phyloP scores from a whole-genome alignment of 2,329 filamentous ascomycete genomes.

The Colletotrichum sp. region DNA sequence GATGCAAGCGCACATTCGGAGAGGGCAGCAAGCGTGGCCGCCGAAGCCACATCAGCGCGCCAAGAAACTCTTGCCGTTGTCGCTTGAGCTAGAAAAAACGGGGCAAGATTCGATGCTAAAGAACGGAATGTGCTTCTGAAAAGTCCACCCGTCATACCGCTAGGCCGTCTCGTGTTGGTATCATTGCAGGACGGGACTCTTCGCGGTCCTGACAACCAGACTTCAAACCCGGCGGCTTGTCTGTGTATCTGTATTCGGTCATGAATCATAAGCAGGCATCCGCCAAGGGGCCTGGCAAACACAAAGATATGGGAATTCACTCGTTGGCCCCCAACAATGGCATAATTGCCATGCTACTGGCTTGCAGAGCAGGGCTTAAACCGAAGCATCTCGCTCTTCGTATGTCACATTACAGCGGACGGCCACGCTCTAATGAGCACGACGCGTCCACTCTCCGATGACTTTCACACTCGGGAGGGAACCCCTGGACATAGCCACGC shows the following conservation, averaged over 20 bases:
- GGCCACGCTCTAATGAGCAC: neutral
- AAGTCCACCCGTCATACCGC: conserved; percentile 6
- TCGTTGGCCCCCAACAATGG: neutral
- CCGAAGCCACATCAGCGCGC: conserved; percentile 11
- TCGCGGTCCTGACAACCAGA: neutral
- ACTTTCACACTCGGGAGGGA: neutral
- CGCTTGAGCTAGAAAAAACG: neutral
- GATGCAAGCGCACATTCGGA: neutral
- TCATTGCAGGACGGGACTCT: neutral
- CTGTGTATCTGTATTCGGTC: neutral
- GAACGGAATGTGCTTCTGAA: conserved; percentile 1
- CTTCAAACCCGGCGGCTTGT: neutral
- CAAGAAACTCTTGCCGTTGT: conserved; percentile 3
- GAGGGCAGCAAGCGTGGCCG: neutral
- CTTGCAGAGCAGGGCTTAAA: conserved; percentile 6
- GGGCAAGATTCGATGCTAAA: conserved; percentile 3
- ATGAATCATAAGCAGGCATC: neutral
- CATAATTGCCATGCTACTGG: neutral
- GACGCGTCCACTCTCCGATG: neutral
- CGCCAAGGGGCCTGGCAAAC: neutral
- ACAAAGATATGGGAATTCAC: neutral
- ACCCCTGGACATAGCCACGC: conserved; percentile 16
- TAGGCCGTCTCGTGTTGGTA: neutral
- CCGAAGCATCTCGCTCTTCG: neutral
- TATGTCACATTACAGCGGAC: neutral